Evolutionary conservation across 352 stramenopile species (phyloP).

Genomic region (Pythium volutum): DNA sequence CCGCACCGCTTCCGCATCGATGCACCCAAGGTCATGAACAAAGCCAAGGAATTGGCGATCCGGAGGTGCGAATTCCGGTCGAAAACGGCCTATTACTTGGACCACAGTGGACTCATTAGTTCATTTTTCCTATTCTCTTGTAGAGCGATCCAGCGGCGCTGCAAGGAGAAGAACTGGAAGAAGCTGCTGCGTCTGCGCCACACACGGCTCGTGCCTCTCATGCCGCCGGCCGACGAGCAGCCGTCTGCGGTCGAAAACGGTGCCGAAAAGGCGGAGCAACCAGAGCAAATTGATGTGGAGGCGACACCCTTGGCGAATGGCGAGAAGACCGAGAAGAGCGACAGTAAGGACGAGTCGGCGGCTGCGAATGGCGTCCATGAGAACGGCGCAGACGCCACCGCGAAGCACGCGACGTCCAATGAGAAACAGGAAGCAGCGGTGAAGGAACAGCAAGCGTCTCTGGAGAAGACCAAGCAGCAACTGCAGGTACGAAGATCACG

Average conservation of each 20-base stretch:
- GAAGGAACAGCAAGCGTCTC: constrained; percentile 6
- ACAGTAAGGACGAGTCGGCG: background rate
- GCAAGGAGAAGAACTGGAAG: constrained; percentile 81
- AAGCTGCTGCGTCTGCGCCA: constrained; percentile 65
- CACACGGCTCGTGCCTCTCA: constrained; percentile 21
- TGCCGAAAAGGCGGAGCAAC: background rate
- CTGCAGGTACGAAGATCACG: constrained; percentile 14
- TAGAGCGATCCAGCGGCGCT: constrained; percentile 60
- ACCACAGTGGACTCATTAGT: background rate
- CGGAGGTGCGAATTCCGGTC: constrained; percentile 29
- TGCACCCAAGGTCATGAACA: constrained; percentile 19
- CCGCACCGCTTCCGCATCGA: constrained; percentile 55
- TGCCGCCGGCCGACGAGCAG: constrained; percentile 8
- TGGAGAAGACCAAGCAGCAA: constrained; percentile 23
- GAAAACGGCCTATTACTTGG: constrained; percentile 1
- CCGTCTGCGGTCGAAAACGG: background rate
- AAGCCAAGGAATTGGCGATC: constrained; percentile 49
- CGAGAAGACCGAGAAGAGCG: background rate
- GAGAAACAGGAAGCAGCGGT: background rate
- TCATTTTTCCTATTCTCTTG: background rate
- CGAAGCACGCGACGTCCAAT: too few relatives aligned
- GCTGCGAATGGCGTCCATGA: background rate
- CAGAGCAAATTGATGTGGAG: background rate
- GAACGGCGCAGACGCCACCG: background rate
- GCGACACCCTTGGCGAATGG: background rate